A percentile compares a stretch with the other conserved stretches of the same genome.
Evolutionary conservation across 495 filamentous ascomycete genomes (phyloP).

Genomic region (Symbiotaphrina buchneri): DNA sequence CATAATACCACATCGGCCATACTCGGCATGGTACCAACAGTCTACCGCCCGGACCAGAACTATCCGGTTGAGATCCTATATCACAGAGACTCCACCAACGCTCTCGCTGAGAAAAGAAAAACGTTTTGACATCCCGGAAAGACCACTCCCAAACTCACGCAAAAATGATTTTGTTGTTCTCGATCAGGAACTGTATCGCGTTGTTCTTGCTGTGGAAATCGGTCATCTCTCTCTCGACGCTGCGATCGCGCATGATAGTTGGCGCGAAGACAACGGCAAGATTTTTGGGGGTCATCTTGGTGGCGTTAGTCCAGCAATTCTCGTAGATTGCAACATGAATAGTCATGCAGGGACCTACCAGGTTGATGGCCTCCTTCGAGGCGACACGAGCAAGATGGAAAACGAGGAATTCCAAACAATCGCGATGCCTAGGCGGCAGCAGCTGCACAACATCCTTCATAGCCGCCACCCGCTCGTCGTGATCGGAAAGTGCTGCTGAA

Average conservation of each 20-base stretch:
- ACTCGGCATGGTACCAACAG: no score
- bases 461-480: conserved; percentile 36
- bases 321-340: conserved; percentile 10
- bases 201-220: conserved; percentile 86
- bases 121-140: no score
- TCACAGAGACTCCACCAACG: no score
- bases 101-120: no score
- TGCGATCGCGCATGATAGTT: conserved; percentile 82
- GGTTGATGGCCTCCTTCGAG: conserved; percentile 56
- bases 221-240: conserved; percentile 79
- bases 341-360: conserved; percentile 18
- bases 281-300: conserved; percentile 75
- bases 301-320: neutral
- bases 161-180: conserved; percentile 66
- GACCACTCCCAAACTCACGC: no score
- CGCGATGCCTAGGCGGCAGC: conserved; percentile 60
- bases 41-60: no score
- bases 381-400: conserved; percentile 88
- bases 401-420: conserved; percentile 80
- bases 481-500: conserved; percentile 23
- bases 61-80: no score
- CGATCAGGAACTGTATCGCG: conserved; percentile 75
- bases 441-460: conserved; percentile 48
- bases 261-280: conserved; percentile 95
- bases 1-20: no score